Conservation (phyloP, 1,284 basidiomycete species). For the Rhodotorula sp. region DNA sequence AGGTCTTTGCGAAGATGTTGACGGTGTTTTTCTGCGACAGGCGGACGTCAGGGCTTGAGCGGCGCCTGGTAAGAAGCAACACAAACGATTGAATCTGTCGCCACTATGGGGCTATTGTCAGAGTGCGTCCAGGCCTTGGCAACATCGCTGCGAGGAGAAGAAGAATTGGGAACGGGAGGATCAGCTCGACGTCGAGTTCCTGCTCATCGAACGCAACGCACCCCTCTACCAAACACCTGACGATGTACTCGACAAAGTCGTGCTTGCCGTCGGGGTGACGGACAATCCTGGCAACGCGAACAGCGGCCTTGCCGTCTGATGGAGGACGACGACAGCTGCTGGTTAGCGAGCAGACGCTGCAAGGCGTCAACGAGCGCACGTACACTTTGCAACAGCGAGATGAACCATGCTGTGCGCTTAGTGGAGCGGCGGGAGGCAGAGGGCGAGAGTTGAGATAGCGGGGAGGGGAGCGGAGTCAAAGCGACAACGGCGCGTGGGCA, state of each 20-base stretch:
- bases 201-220: slow-evolving; percentile 52
- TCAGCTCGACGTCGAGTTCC: no score
- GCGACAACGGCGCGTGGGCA: not conserved
- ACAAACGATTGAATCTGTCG: slow-evolving; percentile 81
- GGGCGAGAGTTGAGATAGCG: not conserved
- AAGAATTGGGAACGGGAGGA: no score
- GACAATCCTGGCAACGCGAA: slow-evolving; percentile 81
- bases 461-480: not conserved
- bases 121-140: slow-evolving; percentile 59
- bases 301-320: slow-evolving; percentile 73
- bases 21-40: slow-evolving; percentile 13
- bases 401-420: not conserved
- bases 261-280: slow-evolving; percentile 56
- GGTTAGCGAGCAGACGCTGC: slow-evolving; percentile 23
- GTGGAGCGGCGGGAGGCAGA: no score
- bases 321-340: slow-evolving; percentile 15
- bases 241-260: slow-evolving; percentile 73
- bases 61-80: slow-evolving; percentile 54
- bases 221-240: slow-evolving; percentile 74
- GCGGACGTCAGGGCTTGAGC: slow-evolving; percentile 46
- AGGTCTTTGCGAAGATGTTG: slow-evolving; percentile 78
- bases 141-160: slow-evolving; percentile 51
- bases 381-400: not conserved
- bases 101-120: slow-evolving; percentile 78
- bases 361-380: not conserved